Base-by-base conservation (phyloP, 139 green algal genomes). In the Chlorella sorokiniana region DNA sequence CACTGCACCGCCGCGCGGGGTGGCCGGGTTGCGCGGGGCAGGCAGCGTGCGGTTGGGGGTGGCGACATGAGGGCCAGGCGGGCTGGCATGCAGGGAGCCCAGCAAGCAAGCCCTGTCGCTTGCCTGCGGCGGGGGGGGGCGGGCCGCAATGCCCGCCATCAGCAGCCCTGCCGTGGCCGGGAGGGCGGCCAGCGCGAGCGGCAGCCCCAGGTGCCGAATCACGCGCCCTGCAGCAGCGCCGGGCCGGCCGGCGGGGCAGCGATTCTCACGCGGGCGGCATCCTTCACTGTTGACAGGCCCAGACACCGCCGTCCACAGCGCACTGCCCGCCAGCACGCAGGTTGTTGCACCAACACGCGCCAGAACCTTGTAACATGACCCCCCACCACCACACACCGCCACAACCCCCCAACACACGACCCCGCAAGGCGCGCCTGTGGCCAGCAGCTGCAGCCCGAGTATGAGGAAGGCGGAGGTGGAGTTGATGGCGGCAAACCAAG, bases 401-500 rank as follows among this genome's bases (percentile, higher is more conserved):
- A 29, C 31, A 20, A 16, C 61, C 61, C 61, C 61, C 3, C 16
- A 3, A n/a, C 25, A 3, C 27, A 4, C 9, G 7, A 3, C 9
- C 22, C 2, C 52, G 25, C 1, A 4, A 63, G 16, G 27, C 48
- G 38, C 73, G 84, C 83, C 82, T 31, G 88, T 91, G 31, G 79
- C 82, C 69, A 68, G 51, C 73, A 92, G 64, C 76, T 95, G 90
- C 27, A 93, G 76, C 40, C 87, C n/a, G 20, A 86, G 73, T 31
- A 93, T 92, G 51, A 85, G 62, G 37, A 80, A 64, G 0, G 89
- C 92, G 16, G 89, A 93, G 48, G 75, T 82, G 52, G 59, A 83
- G 84, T 94, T 92, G 45, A 95, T 84, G 27, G 56, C 45, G 0
- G 91, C 92, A 84, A 95, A 94, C 64, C 90, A 91, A 29, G 87